Percentiles rank a stretch among this genome's conserved stretches.
phyloP scores from a whole-genome alignment of 495 filamentous ascomycete species.

The Cercophora samala region DNA sequence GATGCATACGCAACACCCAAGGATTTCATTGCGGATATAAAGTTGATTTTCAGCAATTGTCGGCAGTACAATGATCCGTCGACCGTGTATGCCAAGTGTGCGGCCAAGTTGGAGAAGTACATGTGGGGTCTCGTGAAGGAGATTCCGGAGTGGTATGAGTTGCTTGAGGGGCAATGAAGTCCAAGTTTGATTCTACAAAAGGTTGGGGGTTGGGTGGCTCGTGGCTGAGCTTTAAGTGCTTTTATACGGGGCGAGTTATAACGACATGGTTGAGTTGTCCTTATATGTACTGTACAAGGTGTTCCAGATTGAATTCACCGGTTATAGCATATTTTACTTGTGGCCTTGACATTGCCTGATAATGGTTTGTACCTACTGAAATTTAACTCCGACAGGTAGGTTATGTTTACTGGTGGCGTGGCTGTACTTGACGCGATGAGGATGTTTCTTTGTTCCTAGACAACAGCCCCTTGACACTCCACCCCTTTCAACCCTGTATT shows the following conservation, averaged over 20 bases:
- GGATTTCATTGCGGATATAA: slow-evolving; percentile 83
- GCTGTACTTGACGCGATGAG: too few relatives aligned
- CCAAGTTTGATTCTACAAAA: not conserved
- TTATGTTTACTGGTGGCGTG: too few relatives aligned
- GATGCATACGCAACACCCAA: slow-evolving; percentile 82
- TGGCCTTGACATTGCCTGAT: too few relatives aligned
- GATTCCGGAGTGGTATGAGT: slow-evolving; percentile 79
- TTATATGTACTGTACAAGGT: too few relatives aligned
- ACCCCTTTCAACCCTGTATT: too few relatives aligned
- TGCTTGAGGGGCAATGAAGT: slow-evolving; percentile 24
- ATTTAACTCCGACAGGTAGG: too few relatives aligned
- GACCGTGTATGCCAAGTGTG: slow-evolving; percentile 88
- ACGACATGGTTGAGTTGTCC: not conserved
- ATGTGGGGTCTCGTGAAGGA: slow-evolving; percentile 89
- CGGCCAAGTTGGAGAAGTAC: slow-evolving; percentile 88
- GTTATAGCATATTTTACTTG: too few relatives aligned
- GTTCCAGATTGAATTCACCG: too few relatives aligned
- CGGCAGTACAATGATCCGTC: slow-evolving; percentile 88
- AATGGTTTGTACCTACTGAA: too few relatives aligned
- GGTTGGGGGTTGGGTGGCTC: not conserved
- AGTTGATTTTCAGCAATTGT: slow-evolving; percentile 89
- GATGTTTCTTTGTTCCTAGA: too few relatives aligned
- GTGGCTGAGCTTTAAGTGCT: not conserved
- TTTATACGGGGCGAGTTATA: not conserved
- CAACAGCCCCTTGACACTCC: too few relatives aligned